Evolutionary conservation across 1,284 basidiomycete species (phyloP).

Genomic region (Sanghuangporus weigelae): DNA sequence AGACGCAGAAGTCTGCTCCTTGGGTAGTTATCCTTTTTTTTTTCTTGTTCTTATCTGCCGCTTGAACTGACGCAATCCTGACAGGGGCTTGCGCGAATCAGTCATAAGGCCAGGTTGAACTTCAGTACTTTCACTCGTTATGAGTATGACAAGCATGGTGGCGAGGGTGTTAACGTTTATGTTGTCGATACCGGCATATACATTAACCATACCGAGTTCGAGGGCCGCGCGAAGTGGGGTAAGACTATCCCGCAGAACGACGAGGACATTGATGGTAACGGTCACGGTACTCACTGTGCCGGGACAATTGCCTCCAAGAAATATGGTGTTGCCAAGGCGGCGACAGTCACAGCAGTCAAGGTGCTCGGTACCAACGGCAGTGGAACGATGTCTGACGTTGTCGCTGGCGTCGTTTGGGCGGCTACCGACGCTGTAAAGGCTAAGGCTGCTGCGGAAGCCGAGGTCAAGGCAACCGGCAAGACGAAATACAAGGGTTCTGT

Average conservation of each 20-base stretch:
- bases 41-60: background rate
- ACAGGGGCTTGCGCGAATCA: constrained; percentile 92
- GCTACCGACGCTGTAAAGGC: constrained; percentile 48
- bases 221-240: constrained; percentile 81
- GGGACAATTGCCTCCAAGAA: constrained; percentile 74
- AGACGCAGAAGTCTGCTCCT: constrained; percentile 73
- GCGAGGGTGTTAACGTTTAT: constrained; percentile 89
- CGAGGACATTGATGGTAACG: constrained; percentile 70
- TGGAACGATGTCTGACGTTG: constrained; percentile 95
- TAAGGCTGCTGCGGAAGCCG: constrained; percentile 46
- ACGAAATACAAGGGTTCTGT: constrained; percentile 91
- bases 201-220: constrained; percentile 81
- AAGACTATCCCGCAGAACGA: constrained; percentile 79
- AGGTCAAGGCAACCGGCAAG: constrained; percentile 59
- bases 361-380: constrained; percentile 91
- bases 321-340: constrained; percentile 95
- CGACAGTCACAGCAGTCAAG: constrained; percentile 93
- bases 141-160: constrained; percentile 68
- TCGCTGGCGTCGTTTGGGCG: constrained; percentile 86
- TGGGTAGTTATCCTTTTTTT: constrained; percentile 62
- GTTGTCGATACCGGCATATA: constrained; percentile 89
- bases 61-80: constrained; percentile 12
- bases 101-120: constrained; percentile 75
- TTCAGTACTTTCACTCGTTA: constrained; percentile 90
- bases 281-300: constrained; percentile 79